Conservation (phyloP, 2,329 filamentous ascomycete genomes). For the Colletotrichum endophyticum region DNA sequence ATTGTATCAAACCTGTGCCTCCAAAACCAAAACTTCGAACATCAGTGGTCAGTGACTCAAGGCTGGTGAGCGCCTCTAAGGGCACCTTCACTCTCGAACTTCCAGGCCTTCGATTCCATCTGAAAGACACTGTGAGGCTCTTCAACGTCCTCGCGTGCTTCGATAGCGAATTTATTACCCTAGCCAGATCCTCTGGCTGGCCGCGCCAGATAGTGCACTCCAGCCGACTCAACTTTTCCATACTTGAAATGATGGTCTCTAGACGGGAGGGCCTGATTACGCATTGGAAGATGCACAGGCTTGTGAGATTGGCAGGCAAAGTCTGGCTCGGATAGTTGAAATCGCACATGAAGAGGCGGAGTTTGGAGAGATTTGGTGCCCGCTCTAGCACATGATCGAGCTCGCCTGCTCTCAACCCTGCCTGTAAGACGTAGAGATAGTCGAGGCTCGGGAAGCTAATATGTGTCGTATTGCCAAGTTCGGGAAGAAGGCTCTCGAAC, state of each 20-base stretch:
- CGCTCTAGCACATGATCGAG: not conserved
- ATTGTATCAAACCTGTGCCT: not conserved
- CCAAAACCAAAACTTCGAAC: not conserved
- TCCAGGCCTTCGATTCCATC: not conserved
- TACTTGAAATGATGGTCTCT: not conserved
- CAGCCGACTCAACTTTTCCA: not conserved
- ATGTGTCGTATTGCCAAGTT: not conserved
- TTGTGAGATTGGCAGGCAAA: not conserved
- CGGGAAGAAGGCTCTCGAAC: not conserved
- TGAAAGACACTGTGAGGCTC: not conserved
- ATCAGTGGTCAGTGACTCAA: slow-evolving; percentile 2
- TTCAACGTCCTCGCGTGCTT: not conserved
- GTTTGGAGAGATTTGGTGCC: not conserved
- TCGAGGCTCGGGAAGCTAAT: not conserved
- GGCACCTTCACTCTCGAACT: not conserved
- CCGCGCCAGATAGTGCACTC: not conserved
- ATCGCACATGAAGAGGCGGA: not conserved
- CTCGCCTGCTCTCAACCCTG: not conserved
- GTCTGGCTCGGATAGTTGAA: not conserved
- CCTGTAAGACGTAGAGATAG: not conserved
- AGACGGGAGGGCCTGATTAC: not conserved
- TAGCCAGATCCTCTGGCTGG: not conserved
- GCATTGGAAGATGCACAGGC: not conserved
- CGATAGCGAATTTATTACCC: not conserved
- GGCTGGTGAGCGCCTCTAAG: not conserved